Evolutionary conservation across 257 asterid species (phyloP), one percentile per base, ranked within the genome.

Genomic region (Scutellaria minor): DNA sequence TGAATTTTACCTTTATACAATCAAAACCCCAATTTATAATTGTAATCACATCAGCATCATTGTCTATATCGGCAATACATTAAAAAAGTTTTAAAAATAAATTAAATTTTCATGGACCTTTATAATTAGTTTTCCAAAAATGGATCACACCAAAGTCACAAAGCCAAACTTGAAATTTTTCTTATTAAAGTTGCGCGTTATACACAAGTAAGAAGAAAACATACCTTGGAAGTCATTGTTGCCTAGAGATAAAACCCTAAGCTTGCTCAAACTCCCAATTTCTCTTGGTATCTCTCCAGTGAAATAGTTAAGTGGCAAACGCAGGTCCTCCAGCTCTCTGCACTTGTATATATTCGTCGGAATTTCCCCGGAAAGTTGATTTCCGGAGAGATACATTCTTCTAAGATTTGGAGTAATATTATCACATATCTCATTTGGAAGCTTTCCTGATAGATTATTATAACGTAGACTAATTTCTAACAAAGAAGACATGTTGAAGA

Each of bases 211-310:
- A 22, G 35, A 31, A 8, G 45, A 13, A 12, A 58, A 6, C 5
- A 5, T 55, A 69, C 74, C 74, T 55, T 55, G 7, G 7, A 70
- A 40, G 20, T 13, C 0, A 31, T 70, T 70, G 22, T 11, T 4
- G 4, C 20, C 0, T 0, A 70, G 4, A n/a, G 9, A 22, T 7
- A 70, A 8, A 56, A 4, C 0, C 12, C 2, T 56, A 22, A 70
- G 57, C 66, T 12, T 55, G 11, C 9, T 24, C 37, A 70, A 45
- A 70, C 50, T 42, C 18, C 66, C 74, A 24, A 70, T 70, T 56
- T 45, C 56, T 11, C 2, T 5, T 13, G 66, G 66, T 22, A 70
- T 55, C 5, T 13, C 5, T 15, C 74, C 74, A 13, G 1, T 45
- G 37, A 70, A 70, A 13, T 42, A 4, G 45, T 70, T 70, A 5